These are phyloP conservation scores for Agapanthus africanus DNA, from an alignment of 106 monocot genomes.

Conservation along the genomic window DNA sequence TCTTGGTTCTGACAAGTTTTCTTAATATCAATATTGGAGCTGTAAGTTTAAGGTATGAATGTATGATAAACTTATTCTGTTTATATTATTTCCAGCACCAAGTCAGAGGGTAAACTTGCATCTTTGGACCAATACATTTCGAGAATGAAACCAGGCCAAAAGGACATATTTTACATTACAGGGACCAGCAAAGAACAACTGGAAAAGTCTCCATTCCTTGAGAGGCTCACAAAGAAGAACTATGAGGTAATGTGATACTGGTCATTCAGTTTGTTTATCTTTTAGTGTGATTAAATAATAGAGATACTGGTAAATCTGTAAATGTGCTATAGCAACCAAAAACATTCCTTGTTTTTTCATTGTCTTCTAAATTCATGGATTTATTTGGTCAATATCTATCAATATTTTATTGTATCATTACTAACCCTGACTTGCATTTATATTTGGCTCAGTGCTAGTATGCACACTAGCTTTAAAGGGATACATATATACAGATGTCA, in stretches of 20 bases:
- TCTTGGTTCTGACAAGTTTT: neutral
- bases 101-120: conserved; percentile 86
- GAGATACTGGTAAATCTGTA: no score
- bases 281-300: neutral
- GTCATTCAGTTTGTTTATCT: neutral
- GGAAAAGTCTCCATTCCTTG: conserved; percentile 98
- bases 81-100: conserved; percentile 46
- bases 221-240: conserved; percentile 88
- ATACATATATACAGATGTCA: neutral
- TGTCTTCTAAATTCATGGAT: neutral
- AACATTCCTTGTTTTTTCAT: no score
- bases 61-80: neutral
- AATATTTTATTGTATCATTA: neutral
- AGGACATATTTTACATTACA: conserved; percentile 96
- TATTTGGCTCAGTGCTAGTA: neutral
- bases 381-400: neutral
- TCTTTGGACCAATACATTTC: conserved; percentile 93
- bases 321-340: no score
- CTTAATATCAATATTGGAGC: neutral
- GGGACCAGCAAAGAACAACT: conserved; percentile 95
- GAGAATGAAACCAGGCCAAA: conserved; percentile 93
- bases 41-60: neutral
- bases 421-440: neutral
- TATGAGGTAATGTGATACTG: conserved; percentile 50
- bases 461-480: neutral